A percentile compares a stretch with the other conserved stretches of the same genome.
phyloP scores from a whole-genome alignment of 1,139 yeast species.

The Petasospora rhodanensis region DNA sequence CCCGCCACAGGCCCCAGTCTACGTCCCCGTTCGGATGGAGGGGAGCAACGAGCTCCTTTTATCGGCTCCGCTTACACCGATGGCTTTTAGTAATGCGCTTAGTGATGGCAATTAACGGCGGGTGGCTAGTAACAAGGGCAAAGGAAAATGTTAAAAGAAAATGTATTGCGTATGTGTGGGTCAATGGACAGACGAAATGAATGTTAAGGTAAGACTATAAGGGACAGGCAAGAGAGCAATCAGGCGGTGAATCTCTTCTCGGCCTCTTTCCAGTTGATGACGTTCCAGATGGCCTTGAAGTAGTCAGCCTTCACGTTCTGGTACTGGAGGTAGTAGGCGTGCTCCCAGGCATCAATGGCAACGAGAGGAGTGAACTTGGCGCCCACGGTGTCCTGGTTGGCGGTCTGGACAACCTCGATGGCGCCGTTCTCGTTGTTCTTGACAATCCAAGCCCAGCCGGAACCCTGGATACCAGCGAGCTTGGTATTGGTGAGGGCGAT shows the following conservation, averaged over 20 bases:
- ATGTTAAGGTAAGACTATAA: too few species aligned
- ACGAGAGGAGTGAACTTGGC: constrained; percentile 73
- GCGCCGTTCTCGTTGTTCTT: constrained; percentile 81
- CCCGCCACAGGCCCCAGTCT: too few species aligned
- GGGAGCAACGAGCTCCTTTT: too few species aligned
- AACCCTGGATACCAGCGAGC: constrained; percentile 92
- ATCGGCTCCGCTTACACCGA: too few species aligned
- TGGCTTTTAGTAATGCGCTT: too few species aligned
- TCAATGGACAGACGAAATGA: too few species aligned
- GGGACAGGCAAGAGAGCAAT: too few species aligned
- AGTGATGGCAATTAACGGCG: too few species aligned
- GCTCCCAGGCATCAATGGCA: constrained; percentile 99
- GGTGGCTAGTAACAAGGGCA: too few species aligned
- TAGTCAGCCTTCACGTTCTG: constrained; percentile 92
- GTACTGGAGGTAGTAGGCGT: constrained; percentile 94
- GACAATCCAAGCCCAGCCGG: constrained; percentile 97
- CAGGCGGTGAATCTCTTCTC: constrained; percentile 41
- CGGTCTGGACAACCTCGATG: constrained; percentile 79
- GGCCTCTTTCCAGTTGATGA: constrained; percentile 95
- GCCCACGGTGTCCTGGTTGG: constrained; percentile 87
- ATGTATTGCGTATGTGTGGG: too few species aligned
- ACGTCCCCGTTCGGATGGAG: too few species aligned
- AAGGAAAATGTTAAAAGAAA: too few species aligned
- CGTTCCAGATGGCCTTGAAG: constrained; percentile 96
- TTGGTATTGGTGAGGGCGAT: constrained; percentile 65